Conservation (phyloP, 306 rosid species). For the Alnus rubra region DNA sequence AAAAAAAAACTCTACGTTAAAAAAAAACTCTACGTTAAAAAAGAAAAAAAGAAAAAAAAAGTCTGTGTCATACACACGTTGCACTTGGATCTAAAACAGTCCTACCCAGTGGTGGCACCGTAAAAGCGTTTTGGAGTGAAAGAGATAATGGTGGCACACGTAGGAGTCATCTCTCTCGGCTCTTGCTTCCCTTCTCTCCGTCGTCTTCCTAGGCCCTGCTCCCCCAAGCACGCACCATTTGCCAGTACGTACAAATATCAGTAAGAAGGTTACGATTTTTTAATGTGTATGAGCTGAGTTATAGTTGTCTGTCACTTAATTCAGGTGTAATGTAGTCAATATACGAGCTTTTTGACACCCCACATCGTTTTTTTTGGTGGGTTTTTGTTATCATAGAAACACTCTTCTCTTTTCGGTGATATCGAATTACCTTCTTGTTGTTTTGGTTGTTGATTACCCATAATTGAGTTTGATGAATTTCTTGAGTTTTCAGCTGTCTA, state of each 20-base stretch:
- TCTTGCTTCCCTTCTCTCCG: slow-evolving; percentile 46
- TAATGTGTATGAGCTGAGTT: slow-evolving; percentile 2
- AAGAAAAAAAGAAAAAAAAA: too few species aligned
- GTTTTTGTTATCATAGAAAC: not conserved
- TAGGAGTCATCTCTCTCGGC: slow-evolving; percentile 49
- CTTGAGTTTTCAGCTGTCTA: not conserved
- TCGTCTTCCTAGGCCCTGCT: slow-evolving; percentile 41
- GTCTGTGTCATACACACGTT: not conserved
- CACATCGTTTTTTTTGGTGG: not conserved
- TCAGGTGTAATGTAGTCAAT: not conserved
- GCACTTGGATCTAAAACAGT: not conserved
- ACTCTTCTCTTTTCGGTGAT: not conserved
- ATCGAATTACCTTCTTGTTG: not conserved
- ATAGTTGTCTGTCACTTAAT: slow-evolving; percentile 11
- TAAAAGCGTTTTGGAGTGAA: not conserved
- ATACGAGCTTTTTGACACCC: not conserved
- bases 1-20: too few species aligned
- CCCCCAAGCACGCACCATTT: slow-evolving; percentile 50
- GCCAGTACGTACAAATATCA: slow-evolving; percentile 42
- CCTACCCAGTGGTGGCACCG: not conserved
- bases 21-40: too few species aligned
- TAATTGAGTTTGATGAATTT: not conserved
- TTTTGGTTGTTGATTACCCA: not conserved
- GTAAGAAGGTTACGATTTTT: not conserved
- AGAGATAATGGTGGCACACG: slow-evolving; percentile 48